Evolutionary conservation across 176 grass and related monocot species (phyloP).

Genomic region (Pontederia paniculata): DNA sequence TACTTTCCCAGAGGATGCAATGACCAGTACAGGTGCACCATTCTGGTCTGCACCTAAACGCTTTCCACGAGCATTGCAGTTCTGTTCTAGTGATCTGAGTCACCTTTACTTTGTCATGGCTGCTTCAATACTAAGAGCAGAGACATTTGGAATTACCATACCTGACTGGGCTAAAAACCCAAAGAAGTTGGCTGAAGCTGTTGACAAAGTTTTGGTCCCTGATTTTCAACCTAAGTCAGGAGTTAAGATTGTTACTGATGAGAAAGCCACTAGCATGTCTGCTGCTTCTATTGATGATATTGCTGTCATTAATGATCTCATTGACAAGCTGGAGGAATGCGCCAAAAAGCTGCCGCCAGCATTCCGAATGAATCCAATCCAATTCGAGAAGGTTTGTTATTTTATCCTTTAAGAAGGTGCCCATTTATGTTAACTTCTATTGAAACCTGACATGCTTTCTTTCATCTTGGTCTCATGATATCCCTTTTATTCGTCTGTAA

Average conservation of each 20-base stretch:
- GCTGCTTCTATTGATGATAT: slow-evolving; percentile 70
- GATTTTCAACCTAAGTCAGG: slow-evolving; percentile 71
- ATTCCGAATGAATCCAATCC: slow-evolving; percentile 82
- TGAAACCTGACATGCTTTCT: background rate
- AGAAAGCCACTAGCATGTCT: slow-evolving; percentile 58
- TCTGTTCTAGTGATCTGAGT: slow-evolving; percentile 45
- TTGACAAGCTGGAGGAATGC: slow-evolving; percentile 53
- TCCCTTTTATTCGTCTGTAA: too few relatives aligned
- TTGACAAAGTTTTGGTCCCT: slow-evolving; percentile 47
- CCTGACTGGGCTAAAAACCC: slow-evolving; percentile 62
- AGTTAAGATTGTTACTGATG: slow-evolving; percentile 80
- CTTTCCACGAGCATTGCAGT: slow-evolving; percentile 67
- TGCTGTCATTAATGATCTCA: slow-evolving; percentile 65
- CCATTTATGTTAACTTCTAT: background rate
- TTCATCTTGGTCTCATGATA: too few relatives aligned
- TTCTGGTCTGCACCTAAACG: slow-evolving; percentile 96
- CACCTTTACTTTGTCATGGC: slow-evolving; percentile 58
- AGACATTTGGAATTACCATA: slow-evolving; percentile 60
- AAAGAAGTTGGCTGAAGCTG: slow-evolving; percentile 58
- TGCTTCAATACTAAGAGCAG: slow-evolving; percentile 68
- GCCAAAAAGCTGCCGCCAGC: slow-evolving; percentile 43
- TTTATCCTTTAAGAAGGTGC: background rate
- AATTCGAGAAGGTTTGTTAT: slow-evolving; percentile 81
- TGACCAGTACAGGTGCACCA: slow-evolving; percentile 67
- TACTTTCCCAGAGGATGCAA: slow-evolving; percentile 78